Conservation (phyloP, 2,329 filamentous ascomycete species). For the Botrytis pseudocinerea region DNA sequence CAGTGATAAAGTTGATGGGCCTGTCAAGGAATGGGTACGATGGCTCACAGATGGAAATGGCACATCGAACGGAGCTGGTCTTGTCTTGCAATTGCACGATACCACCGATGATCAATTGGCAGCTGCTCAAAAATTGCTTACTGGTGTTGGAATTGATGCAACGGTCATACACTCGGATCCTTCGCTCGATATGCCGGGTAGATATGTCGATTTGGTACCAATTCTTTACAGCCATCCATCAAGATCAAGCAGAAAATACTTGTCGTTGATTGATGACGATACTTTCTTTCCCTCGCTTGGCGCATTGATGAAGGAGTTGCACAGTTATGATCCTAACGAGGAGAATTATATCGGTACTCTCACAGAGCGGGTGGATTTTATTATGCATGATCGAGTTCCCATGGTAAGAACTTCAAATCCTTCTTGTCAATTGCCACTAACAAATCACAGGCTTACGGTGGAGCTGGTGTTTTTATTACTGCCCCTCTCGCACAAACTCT, state of each 20-base stretch:
- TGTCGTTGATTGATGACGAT: slow-evolving; percentile 41
- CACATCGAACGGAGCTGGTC: slow-evolving; percentile 56
- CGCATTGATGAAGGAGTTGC: slow-evolving; percentile 40
- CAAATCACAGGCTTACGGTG: slow-evolving; percentile 35
- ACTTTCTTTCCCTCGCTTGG: slow-evolving; percentile 40
- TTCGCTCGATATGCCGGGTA: slow-evolving; percentile 57
- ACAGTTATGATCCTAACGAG: slow-evolving; percentile 35
- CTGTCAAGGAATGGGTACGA: slow-evolving; percentile 59
- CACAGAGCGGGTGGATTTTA: slow-evolving; percentile 40
- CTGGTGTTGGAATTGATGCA: slow-evolving; percentile 54
- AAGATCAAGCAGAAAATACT: slow-evolving; percentile 33
- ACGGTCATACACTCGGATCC: slow-evolving; percentile 57
- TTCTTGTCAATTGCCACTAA: slow-evolving; percentile 32
- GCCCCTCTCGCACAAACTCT: slow-evolving; percentile 32
- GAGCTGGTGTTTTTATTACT: slow-evolving; percentile 40
- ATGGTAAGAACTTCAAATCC: slow-evolving; percentile 8
- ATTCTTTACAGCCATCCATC: slow-evolving; percentile 53
- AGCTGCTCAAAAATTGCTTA: slow-evolving; percentile 49
- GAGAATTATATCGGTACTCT: slow-evolving; percentile 40
- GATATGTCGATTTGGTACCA: slow-evolving; percentile 57
- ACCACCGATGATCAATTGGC: slow-evolving; percentile 53
- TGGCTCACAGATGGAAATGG: slow-evolving; percentile 60
- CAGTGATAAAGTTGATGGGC: slow-evolving; percentile 48
- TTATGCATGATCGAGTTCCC: slow-evolving; percentile 28
- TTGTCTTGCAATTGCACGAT: slow-evolving; percentile 55